Evolutionary conservation across 805 yeast genomes (phyloP).

Genomic region (Yarrowia yakushimensis): DNA sequence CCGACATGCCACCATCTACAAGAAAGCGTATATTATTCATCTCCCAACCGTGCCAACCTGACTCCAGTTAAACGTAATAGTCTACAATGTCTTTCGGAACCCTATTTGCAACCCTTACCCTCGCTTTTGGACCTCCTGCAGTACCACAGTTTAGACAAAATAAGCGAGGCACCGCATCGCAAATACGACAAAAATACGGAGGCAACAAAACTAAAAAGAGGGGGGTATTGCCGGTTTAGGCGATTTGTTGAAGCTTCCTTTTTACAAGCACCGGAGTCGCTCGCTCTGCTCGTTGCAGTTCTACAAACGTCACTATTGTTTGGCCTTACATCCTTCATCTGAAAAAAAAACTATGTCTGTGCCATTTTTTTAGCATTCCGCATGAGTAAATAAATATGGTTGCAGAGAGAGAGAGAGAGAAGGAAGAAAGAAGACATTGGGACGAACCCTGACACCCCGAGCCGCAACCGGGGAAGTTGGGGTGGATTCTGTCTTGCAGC

Average conservation of each 20-base stretch:
- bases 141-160: slow-evolving; percentile 3
- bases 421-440: not conserved
- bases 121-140: slow-evolving; percentile 13
- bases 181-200: slow-evolving; percentile 10
- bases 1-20: not conserved
- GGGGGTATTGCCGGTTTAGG: not conserved
- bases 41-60: not conserved
- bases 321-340: no score
- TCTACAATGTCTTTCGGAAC: not conserved
- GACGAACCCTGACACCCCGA: not conserved
- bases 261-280: no score
- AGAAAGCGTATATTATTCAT: not conserved
- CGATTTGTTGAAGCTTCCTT: no score
- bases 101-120: not conserved
- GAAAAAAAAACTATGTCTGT: no score
- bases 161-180: slow-evolving; percentile 19
- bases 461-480: not conserved
- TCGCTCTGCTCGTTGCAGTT: no score
- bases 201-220: slow-evolving; percentile 2
- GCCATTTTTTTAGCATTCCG: not conserved
- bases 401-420: not conserved
- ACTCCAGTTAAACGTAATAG: not conserved
- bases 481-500: not conserved
- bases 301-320: no score
- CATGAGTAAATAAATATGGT: not conserved